Conservation (phyloP, 805 yeast genomes). For the Lipomyces anomalus region DNA sequence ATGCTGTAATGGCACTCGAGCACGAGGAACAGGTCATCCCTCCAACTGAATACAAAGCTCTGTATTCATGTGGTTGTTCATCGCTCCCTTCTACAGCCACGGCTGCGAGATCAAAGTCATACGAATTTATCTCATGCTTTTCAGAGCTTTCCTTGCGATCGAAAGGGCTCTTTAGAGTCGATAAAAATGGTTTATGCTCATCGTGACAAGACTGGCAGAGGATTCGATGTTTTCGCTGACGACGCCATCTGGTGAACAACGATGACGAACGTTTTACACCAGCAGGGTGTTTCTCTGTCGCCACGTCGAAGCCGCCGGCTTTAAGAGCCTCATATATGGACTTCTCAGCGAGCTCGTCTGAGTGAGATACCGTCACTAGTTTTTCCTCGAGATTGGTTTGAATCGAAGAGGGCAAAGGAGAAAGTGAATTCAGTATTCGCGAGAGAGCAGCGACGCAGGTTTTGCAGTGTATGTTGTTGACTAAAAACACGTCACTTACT, state of each 20-base stretch:
- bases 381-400: conserved; percentile 16
- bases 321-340: conserved; percentile 21
- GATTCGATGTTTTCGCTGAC: conserved; percentile 20
- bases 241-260: conserved; percentile 13
- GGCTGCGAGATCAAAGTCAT: conserved; percentile 11
- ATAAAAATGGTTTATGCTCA: conserved; percentile 1
- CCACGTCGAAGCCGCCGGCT: conserved; percentile 25
- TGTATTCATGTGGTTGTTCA: conserved; percentile 31
- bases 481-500: conserved; percentile 15
- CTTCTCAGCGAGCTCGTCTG: conserved; percentile 14
- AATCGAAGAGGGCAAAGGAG: conserved; percentile 18
- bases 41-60: conserved; percentile 51
- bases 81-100: conserved; percentile 28
- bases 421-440: conserved; percentile 14
- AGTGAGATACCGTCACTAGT: conserved; percentile 22
- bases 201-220: conserved; percentile 19
- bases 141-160: too few species aligned
- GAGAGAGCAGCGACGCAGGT: conserved; percentile 24
- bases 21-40: conserved; percentile 72
- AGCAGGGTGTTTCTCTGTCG: conserved; percentile 1
- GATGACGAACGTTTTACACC: conserved; percentile 10
- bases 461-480: conserved; percentile 25
- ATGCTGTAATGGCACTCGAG: conserved; percentile 44
- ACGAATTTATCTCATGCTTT: too few species aligned
- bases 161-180: too few species aligned